Conservation (phyloP, 192 early-diverging fungal species). For the Rhizophagus clarus region DNA sequence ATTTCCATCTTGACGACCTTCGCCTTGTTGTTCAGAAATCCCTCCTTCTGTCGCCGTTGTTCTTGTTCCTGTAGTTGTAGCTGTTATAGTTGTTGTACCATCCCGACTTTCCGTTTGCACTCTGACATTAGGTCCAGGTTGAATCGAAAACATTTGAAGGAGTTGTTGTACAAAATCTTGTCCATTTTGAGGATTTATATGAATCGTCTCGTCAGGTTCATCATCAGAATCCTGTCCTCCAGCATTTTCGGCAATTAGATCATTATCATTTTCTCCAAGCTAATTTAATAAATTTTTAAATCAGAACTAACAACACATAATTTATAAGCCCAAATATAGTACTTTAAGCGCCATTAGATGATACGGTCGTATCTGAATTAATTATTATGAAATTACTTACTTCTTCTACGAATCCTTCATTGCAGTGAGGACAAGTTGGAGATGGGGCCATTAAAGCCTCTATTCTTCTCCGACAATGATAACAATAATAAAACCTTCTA, state of each 20-base stretch:
- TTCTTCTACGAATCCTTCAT: constrained; percentile 84
- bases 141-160: neutral
- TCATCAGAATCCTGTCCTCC: constrained; percentile 21
- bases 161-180: constrained; percentile 19
- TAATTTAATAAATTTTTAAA: constrained; percentile 22
- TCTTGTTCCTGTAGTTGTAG: neutral
- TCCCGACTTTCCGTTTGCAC: constrained; percentile 32
- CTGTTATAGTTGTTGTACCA: constrained; percentile 32
- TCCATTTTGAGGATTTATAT: constrained; percentile 1
- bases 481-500: neutral
- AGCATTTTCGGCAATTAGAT: constrained; percentile 38
- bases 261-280: constrained; percentile 45
- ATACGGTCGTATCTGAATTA: constrained; percentile 9
- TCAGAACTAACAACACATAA: neutral
- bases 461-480: constrained; percentile 37
- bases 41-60: neutral
- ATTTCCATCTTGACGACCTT: neutral
- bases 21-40: neutral
- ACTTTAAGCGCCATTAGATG: neutral
- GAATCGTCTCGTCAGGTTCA: constrained; percentile 7
- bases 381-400: constrained; percentile 40
- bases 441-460: constrained; percentile 68
- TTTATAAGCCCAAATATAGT: neutral
- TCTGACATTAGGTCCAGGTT: constrained; percentile 18
- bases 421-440: constrained; percentile 78